Conservation (phyloP, 345 rosid species). For the Trapa bicornis region DNA sequence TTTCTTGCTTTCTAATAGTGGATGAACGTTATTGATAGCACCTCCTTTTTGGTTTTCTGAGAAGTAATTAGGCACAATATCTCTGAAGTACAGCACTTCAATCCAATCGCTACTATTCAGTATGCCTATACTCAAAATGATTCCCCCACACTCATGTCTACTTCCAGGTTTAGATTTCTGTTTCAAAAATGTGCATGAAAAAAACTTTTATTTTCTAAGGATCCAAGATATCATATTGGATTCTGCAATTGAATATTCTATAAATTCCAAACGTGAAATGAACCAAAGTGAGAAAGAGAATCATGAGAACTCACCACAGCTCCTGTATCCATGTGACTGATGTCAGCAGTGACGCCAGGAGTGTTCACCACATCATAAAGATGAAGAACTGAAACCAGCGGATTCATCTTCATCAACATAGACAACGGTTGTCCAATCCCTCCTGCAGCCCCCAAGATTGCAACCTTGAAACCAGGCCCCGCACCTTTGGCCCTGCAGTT, state of each 20-base stretch:
- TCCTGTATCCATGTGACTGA: slow-evolving; percentile 92
- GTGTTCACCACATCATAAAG: slow-evolving; percentile 86
- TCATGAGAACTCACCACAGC: slow-evolving; percentile 51
- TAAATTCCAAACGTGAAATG: not conserved
- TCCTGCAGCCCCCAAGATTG: slow-evolving; percentile 88
- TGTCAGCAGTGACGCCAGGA: slow-evolving; percentile 92
- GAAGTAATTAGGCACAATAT: not conserved
- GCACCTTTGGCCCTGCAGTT: slow-evolving; percentile 87
- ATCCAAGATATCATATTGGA: not conserved
- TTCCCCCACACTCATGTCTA: not conserved
- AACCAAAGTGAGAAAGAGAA: not conserved
- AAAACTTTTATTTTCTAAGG: not conserved
- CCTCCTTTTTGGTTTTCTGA: not conserved
- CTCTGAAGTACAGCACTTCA: not conserved
- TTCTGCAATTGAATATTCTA: not conserved
- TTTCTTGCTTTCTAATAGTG: not conserved
- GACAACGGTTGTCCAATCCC: slow-evolving; percentile 98
- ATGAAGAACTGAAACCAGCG: slow-evolving; percentile 87
- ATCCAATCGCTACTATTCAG: not conserved
- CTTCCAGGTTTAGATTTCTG: not conserved
- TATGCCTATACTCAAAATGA: not conserved
- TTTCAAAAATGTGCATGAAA: not conserved
- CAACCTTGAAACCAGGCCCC: slow-evolving; percentile 80
- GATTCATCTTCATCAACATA: slow-evolving; percentile 92
- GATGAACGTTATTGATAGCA: not conserved